These are phyloP conservation scores for Kwoniella botswanensis DNA, from an alignment of 768 basidiomycete species.

Conservation along the genomic window DNA sequence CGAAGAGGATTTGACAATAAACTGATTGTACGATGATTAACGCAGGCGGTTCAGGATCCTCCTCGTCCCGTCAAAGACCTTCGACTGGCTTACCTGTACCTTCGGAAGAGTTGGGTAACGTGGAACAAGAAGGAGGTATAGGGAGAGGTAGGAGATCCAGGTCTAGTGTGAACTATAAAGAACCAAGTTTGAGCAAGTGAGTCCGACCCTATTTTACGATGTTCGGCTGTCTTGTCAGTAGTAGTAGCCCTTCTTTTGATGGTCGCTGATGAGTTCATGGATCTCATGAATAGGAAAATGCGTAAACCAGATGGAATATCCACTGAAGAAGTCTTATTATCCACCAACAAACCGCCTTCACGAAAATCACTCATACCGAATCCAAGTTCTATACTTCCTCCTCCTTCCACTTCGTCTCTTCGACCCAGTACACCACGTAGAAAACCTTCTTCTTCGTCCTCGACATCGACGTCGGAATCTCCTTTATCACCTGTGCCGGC, in stretches of 20 bases:
- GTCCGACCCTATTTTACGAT: slow-evolving; percentile 7
- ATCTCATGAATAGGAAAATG: slow-evolving; percentile 46
- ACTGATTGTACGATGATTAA: background rate
- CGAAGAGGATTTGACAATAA: too few species aligned
- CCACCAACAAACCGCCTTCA: slow-evolving; percentile 7
- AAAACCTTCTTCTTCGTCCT: background rate
- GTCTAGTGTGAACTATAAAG: slow-evolving; percentile 55
- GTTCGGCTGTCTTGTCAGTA: background rate
- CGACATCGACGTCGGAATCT: background rate
- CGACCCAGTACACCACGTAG: slow-evolving; percentile 9
- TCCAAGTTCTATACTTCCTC: background rate
- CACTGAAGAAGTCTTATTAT: slow-evolving; percentile 32
- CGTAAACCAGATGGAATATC: slow-evolving; percentile 49
- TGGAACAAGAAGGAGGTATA: slow-evolving; percentile 12
- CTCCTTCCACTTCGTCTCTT: background rate
- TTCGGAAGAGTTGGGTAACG: background rate
- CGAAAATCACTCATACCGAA: slow-evolving; percentile 9
- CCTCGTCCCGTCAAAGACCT: background rate
- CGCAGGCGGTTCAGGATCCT: slow-evolving; percentile 5
- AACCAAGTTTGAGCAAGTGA: slow-evolving; percentile 53
- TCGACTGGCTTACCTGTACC: background rate
- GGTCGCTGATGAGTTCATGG: background rate
- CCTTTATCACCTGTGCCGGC: slow-evolving; percentile 11
- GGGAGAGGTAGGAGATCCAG: slow-evolving; percentile 38
- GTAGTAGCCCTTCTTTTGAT: background rate